A percentile compares a stretch with the other conserved stretches of the same genome.
phyloP scores from a whole-genome alignment of 345 rosid genomes.

The Conringia planisiliqua region DNA sequence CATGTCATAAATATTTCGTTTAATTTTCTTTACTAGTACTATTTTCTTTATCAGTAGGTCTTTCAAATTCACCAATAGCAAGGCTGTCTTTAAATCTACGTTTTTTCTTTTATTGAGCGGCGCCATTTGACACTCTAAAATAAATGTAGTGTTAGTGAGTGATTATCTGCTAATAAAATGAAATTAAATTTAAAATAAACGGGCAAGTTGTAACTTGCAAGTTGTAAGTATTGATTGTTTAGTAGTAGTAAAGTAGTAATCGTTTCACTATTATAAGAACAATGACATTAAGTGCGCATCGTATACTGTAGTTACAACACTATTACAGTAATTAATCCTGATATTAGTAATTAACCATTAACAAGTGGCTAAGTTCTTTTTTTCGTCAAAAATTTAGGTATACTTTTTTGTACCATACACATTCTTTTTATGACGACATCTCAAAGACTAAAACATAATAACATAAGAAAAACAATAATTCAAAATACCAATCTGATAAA shows the following conservation, averaged over 20 bases:
- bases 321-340: not conserved
- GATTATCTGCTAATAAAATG: not conserved
- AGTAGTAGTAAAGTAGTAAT: not conserved
- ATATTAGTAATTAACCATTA: not conserved
- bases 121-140: slow-evolving; percentile 16
- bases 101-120: slow-evolving; percentile 21
- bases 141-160: slow-evolving; percentile 12
- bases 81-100: slow-evolving; percentile 12
- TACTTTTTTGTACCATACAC: not conserved
- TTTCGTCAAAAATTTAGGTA: not conserved
- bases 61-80: slow-evolving; percentile 19
- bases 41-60: slow-evolving; percentile 24
- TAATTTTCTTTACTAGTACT: not conserved
- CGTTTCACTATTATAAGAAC: not conserved
- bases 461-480: not conserved
- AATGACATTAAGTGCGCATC: too few relatives aligned
- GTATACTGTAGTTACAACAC: not conserved
- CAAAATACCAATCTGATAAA: not conserved
- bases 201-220: slow-evolving; percentile 8
- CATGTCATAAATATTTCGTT: slow-evolving; percentile 20
- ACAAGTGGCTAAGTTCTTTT: not conserved
- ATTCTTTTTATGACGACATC: not conserved
- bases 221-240: not conserved
- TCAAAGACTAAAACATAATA: not conserved
- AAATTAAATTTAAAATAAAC: not conserved